Percentiles rank a stretch among this genome's conserved stretches.
Evolutionary conservation across 2,329 filamentous ascomycete species (phyloP).

Genomic region (Aspergillus piperis): DNA sequence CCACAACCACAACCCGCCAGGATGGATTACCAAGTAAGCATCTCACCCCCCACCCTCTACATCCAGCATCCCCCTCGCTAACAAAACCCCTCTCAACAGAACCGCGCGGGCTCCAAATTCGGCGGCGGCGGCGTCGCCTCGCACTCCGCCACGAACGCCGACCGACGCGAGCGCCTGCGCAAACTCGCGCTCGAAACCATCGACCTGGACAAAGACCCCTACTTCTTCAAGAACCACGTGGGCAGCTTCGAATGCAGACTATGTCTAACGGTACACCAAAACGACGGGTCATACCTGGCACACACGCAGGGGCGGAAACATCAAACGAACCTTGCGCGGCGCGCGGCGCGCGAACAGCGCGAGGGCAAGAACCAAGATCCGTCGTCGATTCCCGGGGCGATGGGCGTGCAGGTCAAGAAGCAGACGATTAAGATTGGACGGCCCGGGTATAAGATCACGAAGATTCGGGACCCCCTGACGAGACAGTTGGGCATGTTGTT

Average conservation of each 20-base stretch:
- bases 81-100: conserved; percentile 54
- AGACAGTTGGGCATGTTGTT: conserved; percentile 90
- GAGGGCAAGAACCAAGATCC: conserved; percentile 70
- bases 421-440: conserved; percentile 94
- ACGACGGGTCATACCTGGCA: conserved; percentile 97
- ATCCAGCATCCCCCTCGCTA: conserved; percentile 5
- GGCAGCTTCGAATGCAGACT: conserved; percentile 97
- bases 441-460: conserved; percentile 97
- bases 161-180: conserved; percentile 93
- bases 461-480: conserved; percentile 85
- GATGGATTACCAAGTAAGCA: conserved; percentile 55
- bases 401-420: conserved; percentile 75
- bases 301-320: conserved; percentile 99
- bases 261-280: conserved; percentile 96
- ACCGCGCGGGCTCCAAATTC: conserved; percentile 95
- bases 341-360: conserved; percentile 92
- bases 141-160: conserved; percentile 88
- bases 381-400: conserved; percentile 69
- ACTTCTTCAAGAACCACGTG: conserved; percentile 99
- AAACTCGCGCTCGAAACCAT: conserved; percentile 98
- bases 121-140: conserved; percentile 96
- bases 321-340: conserved; percentile 94
- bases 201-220: conserved; percentile 98
- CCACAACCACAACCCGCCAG: conserved; percentile 10
- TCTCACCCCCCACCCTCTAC: not conserved